Evolutionary conservation across 768 basidiomycete species (phyloP), one percentile per base, ranked within the genome.

Genomic region (Gautieria morchelliformis): DNA sequence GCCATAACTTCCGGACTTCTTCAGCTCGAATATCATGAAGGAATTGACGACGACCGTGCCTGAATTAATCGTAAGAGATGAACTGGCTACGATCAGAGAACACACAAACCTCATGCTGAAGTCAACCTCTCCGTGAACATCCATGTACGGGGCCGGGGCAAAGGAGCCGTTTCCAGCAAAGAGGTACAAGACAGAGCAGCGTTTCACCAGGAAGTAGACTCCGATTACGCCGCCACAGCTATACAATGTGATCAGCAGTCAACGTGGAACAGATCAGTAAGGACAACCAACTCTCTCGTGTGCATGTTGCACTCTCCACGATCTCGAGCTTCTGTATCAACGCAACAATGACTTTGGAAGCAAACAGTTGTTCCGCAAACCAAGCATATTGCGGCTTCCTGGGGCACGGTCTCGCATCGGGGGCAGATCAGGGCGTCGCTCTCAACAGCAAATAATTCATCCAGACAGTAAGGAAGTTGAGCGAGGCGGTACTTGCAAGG

Each of bases 281-380:
- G 32, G 45, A 58, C 55, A 7, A 84, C 93, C 66, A 66, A 96
- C 95, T 90, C 87, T 78, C 93, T 78, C 52, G 87, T 89, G 67
- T 98, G 96, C 77, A 89, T 81, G 67, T 97, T 99, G 68, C 94
- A 97, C 66, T 99, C 95, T 30, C 95, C 96, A 24, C 85, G 74
- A 41, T 74, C 72, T 17, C 72, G 69, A 22, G 62, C 73, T 30
- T 83, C 77, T 52, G 69, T 63, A 61, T 93, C 92, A 62, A 77
- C 74, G 67, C 96, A 99, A 65, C 96, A 99, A 60, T 93, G 85
- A 62, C 90, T 91, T 67, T 92, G 87, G 74, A 94, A 79, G 66
- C 96, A 98, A 10, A 88, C 82, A 14, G 86, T 83, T 49, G 82
- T 74, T 0, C 96, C 96, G 62, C 96, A 99, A 52, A 93, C 76